Base-by-base conservation (phyloP, 306 rosid species). In the Acacia acuminata region DNA sequence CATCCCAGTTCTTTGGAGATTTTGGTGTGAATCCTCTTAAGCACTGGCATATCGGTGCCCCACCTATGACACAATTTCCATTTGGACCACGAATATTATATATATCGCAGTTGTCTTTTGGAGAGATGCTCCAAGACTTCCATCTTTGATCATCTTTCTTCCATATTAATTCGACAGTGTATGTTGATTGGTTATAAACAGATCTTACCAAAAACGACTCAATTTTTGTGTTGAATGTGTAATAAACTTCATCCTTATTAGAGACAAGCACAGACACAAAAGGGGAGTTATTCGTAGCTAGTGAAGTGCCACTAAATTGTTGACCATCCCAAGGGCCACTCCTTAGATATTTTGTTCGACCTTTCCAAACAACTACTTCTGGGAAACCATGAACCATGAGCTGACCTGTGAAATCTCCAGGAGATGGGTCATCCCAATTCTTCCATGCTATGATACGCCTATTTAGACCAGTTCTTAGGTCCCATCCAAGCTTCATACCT, bases 261-360 rank as follows among this genome's bases (percentile, higher is more conserved):
- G 30, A 30, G 27, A 88, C 61, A 55, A 69, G 61, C 0, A 4
- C 8, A 48, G 19, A 48, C 16, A 14, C 56, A 50, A 14, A 4
- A 48, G 5, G 14, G 17, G 53, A 14, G 16, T 7, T 16, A 0
- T 16, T 5, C 2, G 3, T 16, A 4, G 2, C 8, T 50, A 0
- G 20, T 3, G 56, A 20, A 22, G 32, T 12, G 7, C 92, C 89
- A 43, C 78, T 80, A 67, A 72, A 48, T 2, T 10, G 19, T 48
- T 74, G 4, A 9, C 92, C 90, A 76, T 84, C 84, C 92, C 89
- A 88, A 12, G 92, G 96, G 0, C 92, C 90, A 17, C 70, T 74
- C 11, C 94, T 73, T 7, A 20, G 63, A 19, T 48, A 83, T 60
- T 77, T 69, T 10, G 17, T 4, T 1, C 77, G 53, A 1, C 84